Evolutionary conservation across 2,329 filamentous ascomycete genomes (phyloP), one percentile per base, ranked within the genome.

Genomic region (Uncinocarpus reesii): DNA sequence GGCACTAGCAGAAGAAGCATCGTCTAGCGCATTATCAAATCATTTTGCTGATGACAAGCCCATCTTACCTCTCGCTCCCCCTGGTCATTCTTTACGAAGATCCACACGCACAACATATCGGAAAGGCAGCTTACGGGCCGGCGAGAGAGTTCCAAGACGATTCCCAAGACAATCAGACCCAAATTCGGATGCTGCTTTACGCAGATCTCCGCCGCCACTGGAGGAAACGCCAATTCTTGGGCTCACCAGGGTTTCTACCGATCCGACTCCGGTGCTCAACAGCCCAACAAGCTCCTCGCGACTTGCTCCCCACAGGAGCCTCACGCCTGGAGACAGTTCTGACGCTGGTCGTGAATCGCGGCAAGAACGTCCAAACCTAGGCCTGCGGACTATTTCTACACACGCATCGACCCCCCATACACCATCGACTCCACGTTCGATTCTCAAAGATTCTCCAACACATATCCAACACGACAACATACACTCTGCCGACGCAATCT

Each of bases 41-140:
- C 21, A 31, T 34, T 52, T 52, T 34, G 41, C 35, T 10, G 49
- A 67, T 18, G 90, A 96, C 61, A 82, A 84, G 70, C 88, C 89
- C 5, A 95, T 96, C 54, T 70, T 96, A 35, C 85, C 88, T 1
- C 78, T 83, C 49, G 80, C 77, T 48, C 69, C 83, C 16, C 80
- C 81, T 1, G 86, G 86, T 2, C 80, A 83, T 64, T 86, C 86
- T 26, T 70, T 98, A 42, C 83, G 92, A 57, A 79, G 92, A 53
- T 95, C 92, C 10, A 98, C 88, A 16, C 79, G 86, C 47, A 98
- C 92, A 4, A 90, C 86, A 21, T 96, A 96, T 64, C 76, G 89
- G 58, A 86, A 86, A 50, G 89, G 89, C 28, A 95, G 89, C 68
- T 65, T 95, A 53, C 82, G 84, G 43, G 86, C 38, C 11, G 46